Evolutionary conservation across 169 alveolate species (phyloP), one percentile per base, ranked within the genome.

Genomic region (Cryptosporidium viatorum): DNA sequence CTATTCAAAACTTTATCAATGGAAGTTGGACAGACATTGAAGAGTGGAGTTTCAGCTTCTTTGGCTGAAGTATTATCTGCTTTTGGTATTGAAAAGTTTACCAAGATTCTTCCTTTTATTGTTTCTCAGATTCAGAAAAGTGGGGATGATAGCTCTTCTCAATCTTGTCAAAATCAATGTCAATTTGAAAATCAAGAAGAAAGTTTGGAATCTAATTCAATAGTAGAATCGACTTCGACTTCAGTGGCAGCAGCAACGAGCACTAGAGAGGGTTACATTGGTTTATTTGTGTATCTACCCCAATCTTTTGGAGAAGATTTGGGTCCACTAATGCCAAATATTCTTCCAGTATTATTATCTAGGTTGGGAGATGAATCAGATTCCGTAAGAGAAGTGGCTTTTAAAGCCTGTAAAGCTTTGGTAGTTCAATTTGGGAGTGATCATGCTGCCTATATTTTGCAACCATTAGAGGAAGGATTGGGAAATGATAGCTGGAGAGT

Each of bases 271-370:
- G 96, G 96, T 16, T 94, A 86, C 92, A 59, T 93, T 31, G 96
- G 96, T 0, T 68, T 94, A 39, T 93, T 94, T 62, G 93, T 91
- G 21, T 94, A 70, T 68, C 59, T 94, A 45, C 96, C 96, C 1
- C 71, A 52, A 4, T 86, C 94, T 10, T 92, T 93, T 91, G 91
- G 92, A 2, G 91, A 73, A 9, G 68, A n/a, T 0, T 43, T 85
- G 52, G 85, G 93, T 16, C 85, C 80, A 18, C 80, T 84, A 62
- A 84, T 94, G 33, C 94, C 93, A n/a, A 69, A 55, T 33, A 92
- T 91, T 3, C 60, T 93, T 43, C 92, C 91, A 0, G 74, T 43
- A 23, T 85, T 93, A 37, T 74, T 94, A 33, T 31, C 80, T n/a
- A 93, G 94, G 35, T 80, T 94, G 59, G 89, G 93, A 0, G 95